Conservation (phyloP, 768 basidiomycete genomes). For the Podaxis sp. region DNA sequence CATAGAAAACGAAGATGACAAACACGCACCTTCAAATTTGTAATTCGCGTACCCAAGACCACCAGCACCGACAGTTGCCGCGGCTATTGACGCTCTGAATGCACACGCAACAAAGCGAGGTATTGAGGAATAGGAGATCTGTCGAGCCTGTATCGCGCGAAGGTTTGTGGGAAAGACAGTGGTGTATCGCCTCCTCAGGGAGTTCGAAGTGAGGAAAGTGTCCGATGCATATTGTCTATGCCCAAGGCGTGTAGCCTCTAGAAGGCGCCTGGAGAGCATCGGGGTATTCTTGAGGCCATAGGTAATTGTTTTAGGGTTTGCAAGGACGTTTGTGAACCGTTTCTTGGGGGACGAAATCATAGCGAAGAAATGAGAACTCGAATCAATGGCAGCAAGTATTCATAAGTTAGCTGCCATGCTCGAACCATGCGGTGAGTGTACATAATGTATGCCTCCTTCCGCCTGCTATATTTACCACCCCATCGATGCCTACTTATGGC, state of each 20-base stretch:
- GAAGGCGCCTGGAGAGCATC: slow-evolving; percentile 30
- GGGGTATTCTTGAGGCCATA: slow-evolving; percentile 44
- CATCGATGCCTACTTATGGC: not conserved
- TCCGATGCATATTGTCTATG: slow-evolving; percentile 50
- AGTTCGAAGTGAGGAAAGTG: slow-evolving; percentile 54
- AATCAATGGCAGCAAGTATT: not conserved
- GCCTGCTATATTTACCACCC: not conserved
- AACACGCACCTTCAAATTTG: slow-evolving; percentile 83
- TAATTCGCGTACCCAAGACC: slow-evolving; percentile 94
- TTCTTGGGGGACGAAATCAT: slow-evolving; percentile 48
- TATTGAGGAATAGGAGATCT: slow-evolving; percentile 83
- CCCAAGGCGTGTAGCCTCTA: slow-evolving; percentile 35
- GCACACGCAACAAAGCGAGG: slow-evolving; percentile 87
- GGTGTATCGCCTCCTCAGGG: slow-evolving; percentile 48
- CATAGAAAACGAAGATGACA: not conserved
- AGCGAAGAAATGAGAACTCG: slow-evolving; percentile 11
- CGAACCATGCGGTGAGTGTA: slow-evolving; percentile 2
- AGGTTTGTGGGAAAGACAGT: slow-evolving; percentile 40
- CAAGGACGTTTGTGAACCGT: slow-evolving; percentile 28
- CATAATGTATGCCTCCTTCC: not conserved
- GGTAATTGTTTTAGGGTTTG: slow-evolving; percentile 45
- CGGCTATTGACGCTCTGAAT: slow-evolving; percentile 85
- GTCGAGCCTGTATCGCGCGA: slow-evolving; percentile 70
- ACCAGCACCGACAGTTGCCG: slow-evolving; percentile 86
- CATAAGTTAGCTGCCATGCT: not conserved